These are phyloP conservation scores for Talaromyces sp. DNA, from an alignment of 2,329 filamentous ascomycete genomes.

Conservation along the genomic window DNA sequence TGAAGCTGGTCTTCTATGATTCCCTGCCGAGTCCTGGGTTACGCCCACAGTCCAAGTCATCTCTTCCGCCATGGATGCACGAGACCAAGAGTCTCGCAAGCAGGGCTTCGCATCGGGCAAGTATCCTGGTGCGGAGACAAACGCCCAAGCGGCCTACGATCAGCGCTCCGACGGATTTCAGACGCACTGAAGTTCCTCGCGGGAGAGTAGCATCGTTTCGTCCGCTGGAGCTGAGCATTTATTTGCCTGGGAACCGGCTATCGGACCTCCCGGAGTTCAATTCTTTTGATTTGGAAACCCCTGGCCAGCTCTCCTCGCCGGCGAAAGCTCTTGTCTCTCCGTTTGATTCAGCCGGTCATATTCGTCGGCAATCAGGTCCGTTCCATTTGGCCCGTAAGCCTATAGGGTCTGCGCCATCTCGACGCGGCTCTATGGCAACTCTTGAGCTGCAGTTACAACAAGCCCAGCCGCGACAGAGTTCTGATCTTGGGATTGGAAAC, in stretches of 20 bases:
- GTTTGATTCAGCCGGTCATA: slow-evolving; percentile 15
- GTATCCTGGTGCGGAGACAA: slow-evolving; percentile 30
- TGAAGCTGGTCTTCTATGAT: slow-evolving; percentile 39
- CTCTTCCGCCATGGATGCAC: slow-evolving; percentile 32
- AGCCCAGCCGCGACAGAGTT: neutral
- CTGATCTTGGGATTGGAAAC: slow-evolving; percentile 2
- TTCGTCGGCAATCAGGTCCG: slow-evolving; percentile 18
- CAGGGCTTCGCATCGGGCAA: slow-evolving; percentile 36
- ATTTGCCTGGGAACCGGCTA: slow-evolving; percentile 37
- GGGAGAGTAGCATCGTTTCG: slow-evolving; percentile 22
- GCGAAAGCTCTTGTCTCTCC: slow-evolving; percentile 26
- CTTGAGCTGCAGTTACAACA: slow-evolving; percentile 7
- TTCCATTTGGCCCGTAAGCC: slow-evolving; percentile 32
- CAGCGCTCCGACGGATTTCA: slow-evolving; percentile 38
- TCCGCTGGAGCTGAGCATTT: slow-evolving; percentile 44
- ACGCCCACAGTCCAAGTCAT: slow-evolving; percentile 25
- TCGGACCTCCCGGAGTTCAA: slow-evolving; percentile 42
- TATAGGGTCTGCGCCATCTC: slow-evolving; percentile 25
- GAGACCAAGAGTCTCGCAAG: slow-evolving; percentile 33
- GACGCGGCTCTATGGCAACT: slow-evolving; percentile 9
- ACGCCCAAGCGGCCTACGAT: slow-evolving; percentile 30
- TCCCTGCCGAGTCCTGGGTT: slow-evolving; percentile 30
- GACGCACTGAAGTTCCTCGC: slow-evolving; percentile 25
- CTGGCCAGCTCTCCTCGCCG: slow-evolving; percentile 23
- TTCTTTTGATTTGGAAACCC: slow-evolving; percentile 28